Conservation (phyloP, 2,329 filamentous ascomycete species). For the Aspergillus sp. region DNA sequence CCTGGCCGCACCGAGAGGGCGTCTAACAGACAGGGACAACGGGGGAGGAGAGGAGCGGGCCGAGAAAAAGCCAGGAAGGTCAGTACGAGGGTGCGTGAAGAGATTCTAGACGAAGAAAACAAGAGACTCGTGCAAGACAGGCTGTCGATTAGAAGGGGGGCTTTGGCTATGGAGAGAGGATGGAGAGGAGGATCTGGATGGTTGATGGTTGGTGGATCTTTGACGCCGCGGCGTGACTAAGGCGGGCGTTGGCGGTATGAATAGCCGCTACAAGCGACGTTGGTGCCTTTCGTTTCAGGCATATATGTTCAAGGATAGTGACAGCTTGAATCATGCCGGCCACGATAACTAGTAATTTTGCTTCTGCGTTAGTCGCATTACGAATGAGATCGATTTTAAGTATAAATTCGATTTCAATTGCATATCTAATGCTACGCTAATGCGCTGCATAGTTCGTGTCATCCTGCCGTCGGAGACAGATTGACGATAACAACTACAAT, state of each 20-base stretch:
- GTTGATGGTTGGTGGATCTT: constrained; percentile 32
- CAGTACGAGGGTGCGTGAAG: constrained; percentile 1
- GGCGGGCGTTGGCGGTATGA: constrained; percentile 4
- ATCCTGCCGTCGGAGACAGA: too few species aligned
- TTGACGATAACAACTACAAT: neutral
- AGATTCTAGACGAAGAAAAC: neutral
- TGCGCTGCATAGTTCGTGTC: too few species aligned
- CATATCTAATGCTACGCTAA: too few species aligned
- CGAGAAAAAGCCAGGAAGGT: neutral
- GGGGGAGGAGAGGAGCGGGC: neutral
- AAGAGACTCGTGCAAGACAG: constrained; percentile 7
- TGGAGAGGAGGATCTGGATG: constrained; percentile 17
- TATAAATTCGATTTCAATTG: too few species aligned
- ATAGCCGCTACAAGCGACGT: constrained; percentile 35
- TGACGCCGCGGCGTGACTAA: constrained; percentile 28
- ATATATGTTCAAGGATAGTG: neutral
- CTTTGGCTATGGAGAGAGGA: constrained; percentile 4
- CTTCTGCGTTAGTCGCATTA: too few species aligned
- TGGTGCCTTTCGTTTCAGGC: constrained; percentile 14
- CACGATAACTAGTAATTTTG: too few species aligned
- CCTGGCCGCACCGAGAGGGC: constrained; percentile 11
- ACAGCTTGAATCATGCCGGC: neutral
- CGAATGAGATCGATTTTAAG: too few species aligned
- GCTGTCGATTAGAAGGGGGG: neutral
- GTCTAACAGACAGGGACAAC: constrained; percentile 1